Conservation (phyloP, 441 rosid genomes). For the Syzygium syzygioides region DNA sequence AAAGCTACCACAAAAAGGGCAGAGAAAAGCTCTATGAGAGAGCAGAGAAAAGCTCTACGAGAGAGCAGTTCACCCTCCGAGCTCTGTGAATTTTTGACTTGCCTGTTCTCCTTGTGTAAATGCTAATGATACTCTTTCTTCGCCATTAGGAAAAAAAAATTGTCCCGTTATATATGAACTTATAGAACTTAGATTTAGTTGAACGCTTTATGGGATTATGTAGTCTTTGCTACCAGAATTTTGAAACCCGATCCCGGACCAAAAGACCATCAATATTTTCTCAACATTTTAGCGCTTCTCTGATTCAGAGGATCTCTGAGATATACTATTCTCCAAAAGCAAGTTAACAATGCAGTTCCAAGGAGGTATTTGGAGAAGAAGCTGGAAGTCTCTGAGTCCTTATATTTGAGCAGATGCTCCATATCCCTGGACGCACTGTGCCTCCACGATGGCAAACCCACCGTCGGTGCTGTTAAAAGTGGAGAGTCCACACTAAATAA, state of each 20-base stretch:
- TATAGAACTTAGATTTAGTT: background rate
- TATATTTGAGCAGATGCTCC: background rate
- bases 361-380: background rate
- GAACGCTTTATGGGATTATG: background rate
- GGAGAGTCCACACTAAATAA: background rate
- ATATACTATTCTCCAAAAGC: background rate
- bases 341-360: background rate
- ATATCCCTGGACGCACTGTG: background rate
- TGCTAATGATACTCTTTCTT: background rate
- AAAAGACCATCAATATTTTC: background rate
- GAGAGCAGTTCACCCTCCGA: no score
- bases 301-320: background rate
- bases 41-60: no score
- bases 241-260: background rate
- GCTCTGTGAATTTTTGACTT: no score
- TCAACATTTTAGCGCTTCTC: background rate
- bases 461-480: background rate
- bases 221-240: background rate
- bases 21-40: no score
- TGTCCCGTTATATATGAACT: background rate
- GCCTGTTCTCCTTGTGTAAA: background rate
- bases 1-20: no score
- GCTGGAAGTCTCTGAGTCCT: background rate
- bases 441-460: background rate
- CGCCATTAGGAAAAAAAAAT: background rate